phyloP scores from a whole-genome alignment of 2,329 filamentous ascomycete genomes.

The Fusarium mundagurra region DNA sequence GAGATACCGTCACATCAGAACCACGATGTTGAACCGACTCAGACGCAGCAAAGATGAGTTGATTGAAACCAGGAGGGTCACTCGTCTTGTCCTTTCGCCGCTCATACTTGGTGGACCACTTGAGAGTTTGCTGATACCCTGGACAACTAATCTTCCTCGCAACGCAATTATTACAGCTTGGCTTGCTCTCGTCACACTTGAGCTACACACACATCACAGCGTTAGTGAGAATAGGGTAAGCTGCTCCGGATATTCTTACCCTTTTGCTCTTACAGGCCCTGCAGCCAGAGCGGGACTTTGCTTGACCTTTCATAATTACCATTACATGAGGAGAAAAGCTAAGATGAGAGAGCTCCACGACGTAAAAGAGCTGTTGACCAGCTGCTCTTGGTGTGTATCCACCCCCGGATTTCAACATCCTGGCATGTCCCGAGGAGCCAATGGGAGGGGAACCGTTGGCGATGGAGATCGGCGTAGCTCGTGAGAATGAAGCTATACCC shows the following conservation, averaged over 20 bases:
- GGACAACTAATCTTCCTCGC: slow-evolving; percentile 7
- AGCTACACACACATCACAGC: not conserved
- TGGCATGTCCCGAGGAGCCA: slow-evolving; percentile 6
- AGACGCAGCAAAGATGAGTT: slow-evolving; percentile 24
- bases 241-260: not conserved
- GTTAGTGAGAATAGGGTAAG: not conserved
- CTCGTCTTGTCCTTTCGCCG: not conserved
- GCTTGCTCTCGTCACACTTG: slow-evolving; percentile 27
- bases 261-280: slow-evolving; percentile 23
- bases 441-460: slow-evolving; percentile 1
- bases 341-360: slow-evolving; percentile 4
- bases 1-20: not conserved
- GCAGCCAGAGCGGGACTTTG: slow-evolving; percentile 26
- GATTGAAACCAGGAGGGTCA: slow-evolving; percentile 17
- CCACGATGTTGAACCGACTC: slow-evolving; percentile 6
- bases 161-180: slow-evolving; percentile 18
- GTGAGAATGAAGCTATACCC: slow-evolving; percentile 17
- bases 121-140: slow-evolving; percentile 28
- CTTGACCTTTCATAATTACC: slow-evolving; percentile 19
- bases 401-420: slow-evolving; percentile 19
- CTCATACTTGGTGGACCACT: slow-evolving; percentile 33
- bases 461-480: slow-evolving; percentile 1
- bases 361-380: slow-evolving; percentile 1
- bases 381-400: not conserved
- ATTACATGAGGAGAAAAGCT: not conserved